Evolutionary conservation across 2,329 filamentous ascomycete species (phyloP).

Genomic region (Colletotrichum euphorbiae): DNA sequence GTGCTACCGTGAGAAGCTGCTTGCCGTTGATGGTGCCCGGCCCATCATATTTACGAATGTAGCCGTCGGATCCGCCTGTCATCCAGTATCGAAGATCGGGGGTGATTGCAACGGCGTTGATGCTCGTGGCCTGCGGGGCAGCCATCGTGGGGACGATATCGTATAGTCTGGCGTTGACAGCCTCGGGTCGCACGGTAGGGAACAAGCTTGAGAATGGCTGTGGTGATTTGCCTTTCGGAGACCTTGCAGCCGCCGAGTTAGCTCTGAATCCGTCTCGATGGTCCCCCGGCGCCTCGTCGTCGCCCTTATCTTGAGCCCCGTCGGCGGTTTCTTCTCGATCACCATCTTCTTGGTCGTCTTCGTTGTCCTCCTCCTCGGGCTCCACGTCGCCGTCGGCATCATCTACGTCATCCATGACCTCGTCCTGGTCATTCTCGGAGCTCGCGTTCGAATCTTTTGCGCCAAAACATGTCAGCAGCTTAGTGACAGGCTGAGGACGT

Average conservation of each 20-base stretch:
- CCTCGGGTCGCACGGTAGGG: slow-evolving; percentile 75
- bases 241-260: slow-evolving; percentile 41
- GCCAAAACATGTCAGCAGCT: background rate
- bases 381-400: slow-evolving; percentile 50
- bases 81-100: slow-evolving; percentile 96
- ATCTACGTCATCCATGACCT: slow-evolving; percentile 66
- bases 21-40: slow-evolving; percentile 95
- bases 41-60: slow-evolving; percentile 97
- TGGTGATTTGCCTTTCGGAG: slow-evolving; percentile 25
- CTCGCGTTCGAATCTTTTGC: slow-evolving; percentile 53
- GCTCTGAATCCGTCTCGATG: slow-evolving; percentile 42
- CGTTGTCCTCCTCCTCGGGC: slow-evolving; percentile 49
- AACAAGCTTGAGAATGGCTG: slow-evolving; percentile 36
- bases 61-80: slow-evolving; percentile 92
- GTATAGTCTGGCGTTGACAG: slow-evolving; percentile 83
- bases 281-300: slow-evolving; percentile 57
- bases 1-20: slow-evolving; percentile 91
- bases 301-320: slow-evolving; percentile 43
- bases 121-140: slow-evolving; percentile 92
- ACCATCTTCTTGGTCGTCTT: slow-evolving; percentile 51
- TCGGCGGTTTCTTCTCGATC: slow-evolving; percentile 51
- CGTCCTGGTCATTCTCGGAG: slow-evolving; percentile 63
- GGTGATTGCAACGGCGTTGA: slow-evolving; percentile 92
- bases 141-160: slow-evolving; percentile 98
- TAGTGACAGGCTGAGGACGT: no score